A percentile compares a stretch with the other conserved stretches of the same genome.
These are phyloP conservation scores for Curvularia sp. DNA, from an alignment of 2,329 filamentous ascomycete genomes.

Conservation along the genomic window DNA sequence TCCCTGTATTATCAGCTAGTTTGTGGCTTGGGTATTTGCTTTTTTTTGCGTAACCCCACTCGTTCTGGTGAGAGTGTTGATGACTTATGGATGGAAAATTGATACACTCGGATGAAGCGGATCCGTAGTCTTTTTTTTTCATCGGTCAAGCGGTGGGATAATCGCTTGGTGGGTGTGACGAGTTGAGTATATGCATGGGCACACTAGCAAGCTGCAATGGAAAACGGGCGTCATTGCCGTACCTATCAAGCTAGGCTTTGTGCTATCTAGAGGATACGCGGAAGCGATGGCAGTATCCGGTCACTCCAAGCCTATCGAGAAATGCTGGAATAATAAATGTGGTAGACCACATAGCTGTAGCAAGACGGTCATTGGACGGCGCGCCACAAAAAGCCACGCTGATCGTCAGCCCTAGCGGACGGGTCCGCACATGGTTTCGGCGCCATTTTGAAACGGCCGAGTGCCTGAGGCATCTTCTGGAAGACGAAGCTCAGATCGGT, in stretches of 20 bases:
- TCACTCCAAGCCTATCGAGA: not conserved
- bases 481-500: conserved; percentile 14
- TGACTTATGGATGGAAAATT: not conserved
- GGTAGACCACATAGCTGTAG: conserved; percentile 2
- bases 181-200: not conserved
- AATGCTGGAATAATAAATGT: conserved; percentile 3
- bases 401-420: conserved; percentile 20
- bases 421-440: conserved; percentile 25
- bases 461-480: conserved; percentile 23
- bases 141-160: not conserved
- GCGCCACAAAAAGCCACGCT: conserved; percentile 17
- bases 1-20: not conserved
- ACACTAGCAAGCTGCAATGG: not conserved
- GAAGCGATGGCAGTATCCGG: not conserved
- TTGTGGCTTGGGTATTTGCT: not conserved
- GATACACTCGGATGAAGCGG: not conserved
- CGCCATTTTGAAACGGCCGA: conserved; percentile 25
- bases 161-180: not conserved
- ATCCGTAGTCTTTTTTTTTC: not conserved
- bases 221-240: not conserved
- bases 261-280: conserved; percentile 1
- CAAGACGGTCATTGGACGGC: conserved; percentile 7
- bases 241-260: not conserved
- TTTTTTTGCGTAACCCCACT: not conserved
- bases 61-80: not conserved